Percentiles rank a stretch among this genome's conserved stretches.
phyloP scores from a whole-genome alignment of 2,329 filamentous ascomycete species.

The Pyrenochaeta sp. region DNA sequence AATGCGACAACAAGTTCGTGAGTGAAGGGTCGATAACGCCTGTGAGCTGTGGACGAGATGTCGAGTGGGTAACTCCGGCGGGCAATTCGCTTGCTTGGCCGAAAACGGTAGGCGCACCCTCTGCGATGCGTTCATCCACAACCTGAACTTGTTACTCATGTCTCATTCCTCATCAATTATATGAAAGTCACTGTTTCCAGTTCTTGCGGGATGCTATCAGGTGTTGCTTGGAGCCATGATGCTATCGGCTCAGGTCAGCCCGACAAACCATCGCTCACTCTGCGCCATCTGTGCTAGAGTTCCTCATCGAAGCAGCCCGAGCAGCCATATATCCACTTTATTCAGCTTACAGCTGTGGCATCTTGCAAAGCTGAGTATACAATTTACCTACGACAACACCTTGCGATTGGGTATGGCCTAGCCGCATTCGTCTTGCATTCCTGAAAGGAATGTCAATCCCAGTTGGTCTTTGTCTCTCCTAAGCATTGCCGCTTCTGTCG shows the following conservation, averaged over 20 bases:
- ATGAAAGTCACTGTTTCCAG: too few relatives aligned
- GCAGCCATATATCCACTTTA: not conserved
- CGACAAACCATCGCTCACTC: not conserved
- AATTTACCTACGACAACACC: not conserved
- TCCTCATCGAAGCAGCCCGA: not conserved
- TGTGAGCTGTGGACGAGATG: not conserved
- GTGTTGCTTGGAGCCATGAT: not conserved
- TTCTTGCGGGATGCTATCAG: not conserved
- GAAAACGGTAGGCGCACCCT: not conserved
- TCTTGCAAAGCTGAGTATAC: not conserved
- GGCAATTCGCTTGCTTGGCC: not conserved
- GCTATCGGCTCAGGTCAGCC: not conserved
- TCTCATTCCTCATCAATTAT: not conserved
- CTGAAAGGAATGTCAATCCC: conserved; percentile 1
- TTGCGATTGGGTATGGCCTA: not conserved
- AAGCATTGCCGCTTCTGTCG: conserved; percentile 23
- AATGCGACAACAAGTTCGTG: not conserved
- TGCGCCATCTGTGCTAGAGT: not conserved
- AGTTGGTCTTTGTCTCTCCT: conserved; percentile 36
- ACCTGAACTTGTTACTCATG: not conserved
- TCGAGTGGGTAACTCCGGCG: not conserved
- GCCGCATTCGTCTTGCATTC: conserved; percentile 6
- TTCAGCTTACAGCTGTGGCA: not conserved
- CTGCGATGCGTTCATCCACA: not conserved
- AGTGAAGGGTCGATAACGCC: not conserved